Evolutionary conservation across 371 early-diverging fungal genomes (phyloP).

Genomic region (Fennellomyces sp.): DNA sequence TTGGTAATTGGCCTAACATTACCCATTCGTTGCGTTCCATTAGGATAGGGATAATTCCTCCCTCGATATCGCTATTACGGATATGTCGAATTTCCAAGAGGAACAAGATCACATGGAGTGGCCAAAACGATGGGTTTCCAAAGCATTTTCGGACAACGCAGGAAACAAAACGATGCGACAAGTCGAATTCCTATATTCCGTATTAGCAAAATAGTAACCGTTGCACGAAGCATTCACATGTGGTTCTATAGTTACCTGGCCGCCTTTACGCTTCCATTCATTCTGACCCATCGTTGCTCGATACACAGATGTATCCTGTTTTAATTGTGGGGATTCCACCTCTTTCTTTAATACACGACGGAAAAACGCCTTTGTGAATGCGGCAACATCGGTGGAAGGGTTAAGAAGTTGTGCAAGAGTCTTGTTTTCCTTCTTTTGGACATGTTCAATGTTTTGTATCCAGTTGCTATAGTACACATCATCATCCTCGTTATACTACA

Average conservation of each 20-base stretch:
- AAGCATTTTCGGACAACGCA: slow-evolving; percentile 22
- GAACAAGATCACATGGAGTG: slow-evolving; percentile 52
- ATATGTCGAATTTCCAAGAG: slow-evolving; percentile 51
- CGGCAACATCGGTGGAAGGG: slow-evolving; percentile 17
- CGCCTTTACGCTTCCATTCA: not conserved
- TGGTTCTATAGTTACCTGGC: not conserved
- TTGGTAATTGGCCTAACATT: not conserved
- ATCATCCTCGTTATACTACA: slow-evolving; percentile 5
- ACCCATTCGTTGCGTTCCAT: slow-evolving; percentile 61
- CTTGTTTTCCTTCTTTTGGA: slow-evolving; percentile 30
- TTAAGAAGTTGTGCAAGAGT: slow-evolving; percentile 20
- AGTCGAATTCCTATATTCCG: slow-evolving; percentile 21
- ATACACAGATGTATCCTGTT: too few relatives aligned
- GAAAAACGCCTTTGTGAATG: slow-evolving; percentile 39
- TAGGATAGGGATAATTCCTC: slow-evolving; percentile 49
- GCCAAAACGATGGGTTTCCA: slow-evolving; percentile 51
- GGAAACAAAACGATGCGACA: slow-evolving; percentile 56
- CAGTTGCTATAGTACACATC: slow-evolving; percentile 27
- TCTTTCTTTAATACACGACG: not conserved
- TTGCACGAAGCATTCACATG: not conserved
- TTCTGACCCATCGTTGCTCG: not conserved
- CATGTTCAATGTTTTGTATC: slow-evolving; percentile 23
- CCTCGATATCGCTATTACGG: slow-evolving; percentile 50
- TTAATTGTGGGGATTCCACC: not conserved
- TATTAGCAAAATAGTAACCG: not conserved